Percentiles rank a stretch among this genome's conserved stretches.
These are phyloP conservation scores for Nicotiana paniculata DNA, from an alignment of 257 asterid genomes.

Conservation along the genomic window DNA sequence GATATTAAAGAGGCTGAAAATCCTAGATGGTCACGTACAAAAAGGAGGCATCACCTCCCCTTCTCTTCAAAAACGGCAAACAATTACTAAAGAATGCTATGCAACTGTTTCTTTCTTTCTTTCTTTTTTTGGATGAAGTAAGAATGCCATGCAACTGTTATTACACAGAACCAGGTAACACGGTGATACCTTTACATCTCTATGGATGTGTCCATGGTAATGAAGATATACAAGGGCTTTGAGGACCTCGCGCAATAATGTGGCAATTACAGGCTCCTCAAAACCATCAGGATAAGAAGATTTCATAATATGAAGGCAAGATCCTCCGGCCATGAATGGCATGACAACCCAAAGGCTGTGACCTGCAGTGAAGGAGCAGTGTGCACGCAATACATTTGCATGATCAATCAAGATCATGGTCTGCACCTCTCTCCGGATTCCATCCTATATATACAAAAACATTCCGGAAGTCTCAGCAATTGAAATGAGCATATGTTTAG, in stretches of 20 bases:
- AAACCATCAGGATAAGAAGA: slow-evolving; percentile 87
- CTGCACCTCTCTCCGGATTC: slow-evolving; percentile 93
- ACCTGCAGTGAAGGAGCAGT: slow-evolving; percentile 86
- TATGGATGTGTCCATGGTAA: slow-evolving; percentile 91
- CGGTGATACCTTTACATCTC: slow-evolving; percentile 84
- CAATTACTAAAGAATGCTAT: slow-evolving; percentile 1
- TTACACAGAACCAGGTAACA: background rate
- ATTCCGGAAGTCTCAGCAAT: slow-evolving; percentile 12
- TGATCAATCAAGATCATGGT: slow-evolving; percentile 87
- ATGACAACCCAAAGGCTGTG: slow-evolving; percentile 95
- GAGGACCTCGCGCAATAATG: slow-evolving; percentile 77
- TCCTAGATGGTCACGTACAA: background rate
- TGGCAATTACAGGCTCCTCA: slow-evolving; percentile 97
- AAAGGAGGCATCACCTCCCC: background rate
- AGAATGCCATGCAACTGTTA: background rate
- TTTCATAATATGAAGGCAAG: slow-evolving; percentile 95
- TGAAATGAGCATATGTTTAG: slow-evolving; percentile 7
- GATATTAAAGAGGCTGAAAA: background rate
- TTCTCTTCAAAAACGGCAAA: background rate
- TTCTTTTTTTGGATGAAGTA: no score
- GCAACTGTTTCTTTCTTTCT: no score
- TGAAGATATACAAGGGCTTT: slow-evolving; percentile 98
- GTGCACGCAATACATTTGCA: slow-evolving; percentile 84
- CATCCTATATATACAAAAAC: slow-evolving; percentile 55
- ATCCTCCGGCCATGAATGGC: slow-evolving; percentile 98